Evolutionary conservation across 306 rosid species (phyloP), one percentile per base, ranked within the genome.

Genomic region (Inga laurina): DNA sequence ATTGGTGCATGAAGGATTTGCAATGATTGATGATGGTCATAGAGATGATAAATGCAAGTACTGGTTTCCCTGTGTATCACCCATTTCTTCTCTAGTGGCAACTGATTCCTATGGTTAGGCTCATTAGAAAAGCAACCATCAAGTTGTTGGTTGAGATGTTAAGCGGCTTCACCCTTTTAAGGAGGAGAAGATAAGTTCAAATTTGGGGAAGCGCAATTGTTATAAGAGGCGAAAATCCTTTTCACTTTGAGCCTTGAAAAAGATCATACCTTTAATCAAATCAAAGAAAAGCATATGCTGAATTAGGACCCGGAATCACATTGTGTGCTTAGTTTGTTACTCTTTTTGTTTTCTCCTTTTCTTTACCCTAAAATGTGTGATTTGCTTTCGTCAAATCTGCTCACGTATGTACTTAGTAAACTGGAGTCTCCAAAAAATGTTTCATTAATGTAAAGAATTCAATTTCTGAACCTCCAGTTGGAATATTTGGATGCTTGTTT

Each of bases 1-100:
- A 49, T 68, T 83, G 43, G n/a, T 86, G 84, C 90, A 96, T 96
- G 98, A 96, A 80, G 99, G 99, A 76, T 97, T 96, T 84, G 98
- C 97, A 49, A 92, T 96, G 98, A 92, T 96, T 75, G 99, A 93
- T 88, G 97, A 96, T 80, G 99, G 98, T 75, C 98, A 96, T 68
- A 91, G 86, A 88, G 98, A 96, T 70, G 90, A 94, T 71, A 88
- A 73, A 86, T 90, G 95, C 27, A 87, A 91, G 48, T 93, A 93
- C 76, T 96, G 99, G 97, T 96, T 96, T 81, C 98, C 98, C 24
- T 93, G 98, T 79, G 94, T 91, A 52, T 93, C 97, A 74, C 88
- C 98, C 64, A 91, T 92, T 80, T 91, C 97, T 7, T 84, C 90
- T 81, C 82, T 69, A 69, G 70, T 87, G 37, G 90, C 82, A 66